These are phyloP conservation scores for Colletotrichum gloeosporioides DNA, from an alignment of 2,329 filamentous ascomycete genomes.

Conservation along the genomic window DNA sequence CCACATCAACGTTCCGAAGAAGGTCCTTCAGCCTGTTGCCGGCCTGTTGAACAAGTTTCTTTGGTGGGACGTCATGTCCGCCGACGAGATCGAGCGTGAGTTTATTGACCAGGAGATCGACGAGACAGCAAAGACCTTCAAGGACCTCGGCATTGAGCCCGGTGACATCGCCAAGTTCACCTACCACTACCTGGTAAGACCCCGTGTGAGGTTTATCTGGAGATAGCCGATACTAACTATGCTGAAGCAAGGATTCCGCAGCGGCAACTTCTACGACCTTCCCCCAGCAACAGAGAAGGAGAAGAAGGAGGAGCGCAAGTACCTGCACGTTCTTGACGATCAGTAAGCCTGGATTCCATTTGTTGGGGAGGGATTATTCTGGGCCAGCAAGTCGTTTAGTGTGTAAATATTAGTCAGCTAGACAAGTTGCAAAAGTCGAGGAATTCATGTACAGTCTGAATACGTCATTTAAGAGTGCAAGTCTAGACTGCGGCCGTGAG, in stretches of 20 bases:
- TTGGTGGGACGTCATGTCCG: constrained; percentile 87
- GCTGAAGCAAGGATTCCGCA: constrained; percentile 84
- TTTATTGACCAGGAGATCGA: constrained; percentile 95
- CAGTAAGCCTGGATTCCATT: constrained; percentile 45
- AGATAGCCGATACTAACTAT: constrained; percentile 33
- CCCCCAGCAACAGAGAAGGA: constrained; percentile 95
- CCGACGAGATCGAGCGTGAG: constrained; percentile 88
- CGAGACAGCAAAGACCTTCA: constrained; percentile 90
- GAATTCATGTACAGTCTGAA: constrained; percentile 11
- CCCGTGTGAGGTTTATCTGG: neutral
- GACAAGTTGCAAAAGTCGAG: constrained; percentile 25
- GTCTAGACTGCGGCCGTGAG: neutral
- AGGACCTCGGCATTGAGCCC: constrained; percentile 89
- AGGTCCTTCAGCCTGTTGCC: constrained; percentile 76
- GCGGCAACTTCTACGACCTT: constrained; percentile 87
- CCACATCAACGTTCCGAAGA: constrained; percentile 90
- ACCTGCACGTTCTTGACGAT: constrained; percentile 90
- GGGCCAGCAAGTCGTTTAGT: constrained; percentile 19
- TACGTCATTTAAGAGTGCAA: neutral
- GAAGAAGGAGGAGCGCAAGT: constrained; percentile 94
- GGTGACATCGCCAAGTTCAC: constrained; percentile 85
- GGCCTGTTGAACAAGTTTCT: constrained; percentile 78
- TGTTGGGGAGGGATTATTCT: constrained; percentile 21
- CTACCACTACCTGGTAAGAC: constrained; percentile 89
- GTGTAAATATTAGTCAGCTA: constrained; percentile 36